phyloP scores from a whole-genome alignment of 179 eudicot species.

The Dionaea muscipula region DNA sequence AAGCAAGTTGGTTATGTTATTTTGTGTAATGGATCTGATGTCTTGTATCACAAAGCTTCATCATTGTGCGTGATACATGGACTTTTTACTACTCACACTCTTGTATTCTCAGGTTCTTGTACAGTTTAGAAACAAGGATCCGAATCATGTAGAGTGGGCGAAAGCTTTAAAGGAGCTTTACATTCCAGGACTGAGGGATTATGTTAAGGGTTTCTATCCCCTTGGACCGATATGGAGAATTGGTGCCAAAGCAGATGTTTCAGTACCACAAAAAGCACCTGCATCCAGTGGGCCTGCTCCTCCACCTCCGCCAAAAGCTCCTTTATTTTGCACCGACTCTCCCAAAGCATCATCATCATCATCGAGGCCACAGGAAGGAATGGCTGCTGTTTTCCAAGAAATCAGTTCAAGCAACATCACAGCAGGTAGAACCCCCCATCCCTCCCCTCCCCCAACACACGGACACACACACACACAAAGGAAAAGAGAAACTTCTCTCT shows the following conservation, averaged over 20 bases:
- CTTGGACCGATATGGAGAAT: slow-evolving; percentile 92
- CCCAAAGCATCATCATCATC: slow-evolving; percentile 55
- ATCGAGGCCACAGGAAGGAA: slow-evolving; percentile 65
- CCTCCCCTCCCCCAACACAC: neutral
- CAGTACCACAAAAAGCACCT: slow-evolving; percentile 53
- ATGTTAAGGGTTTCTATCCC: slow-evolving; percentile 75
- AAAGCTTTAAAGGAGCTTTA: slow-evolving; percentile 92
- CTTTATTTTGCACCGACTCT: slow-evolving; percentile 49
- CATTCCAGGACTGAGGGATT: slow-evolving; percentile 80
- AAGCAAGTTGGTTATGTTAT: neutral
- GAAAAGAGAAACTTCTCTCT: neutral
- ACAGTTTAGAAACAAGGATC: slow-evolving; percentile 72
- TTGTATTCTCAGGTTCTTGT: slow-evolving; percentile 54
- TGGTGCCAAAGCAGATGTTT: slow-evolving; percentile 40
- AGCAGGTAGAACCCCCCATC: slow-evolving; percentile 35
- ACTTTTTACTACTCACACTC: neutral
- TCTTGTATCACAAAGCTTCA: too few species aligned
- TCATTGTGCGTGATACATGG: neutral
- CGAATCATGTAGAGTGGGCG: slow-evolving; percentile 90
- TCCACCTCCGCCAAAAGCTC: slow-evolving; percentile 78
- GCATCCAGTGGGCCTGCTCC: slow-evolving; percentile 49
- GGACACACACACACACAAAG: too few species aligned
- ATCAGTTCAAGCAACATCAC: slow-evolving; percentile 70
- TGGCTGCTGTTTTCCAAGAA: slow-evolving; percentile 87
- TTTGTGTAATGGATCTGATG: too few species aligned